Base-by-base conservation (phyloP, 495 filamentous ascomycete species). In the Cairneyella variabilis region DNA sequence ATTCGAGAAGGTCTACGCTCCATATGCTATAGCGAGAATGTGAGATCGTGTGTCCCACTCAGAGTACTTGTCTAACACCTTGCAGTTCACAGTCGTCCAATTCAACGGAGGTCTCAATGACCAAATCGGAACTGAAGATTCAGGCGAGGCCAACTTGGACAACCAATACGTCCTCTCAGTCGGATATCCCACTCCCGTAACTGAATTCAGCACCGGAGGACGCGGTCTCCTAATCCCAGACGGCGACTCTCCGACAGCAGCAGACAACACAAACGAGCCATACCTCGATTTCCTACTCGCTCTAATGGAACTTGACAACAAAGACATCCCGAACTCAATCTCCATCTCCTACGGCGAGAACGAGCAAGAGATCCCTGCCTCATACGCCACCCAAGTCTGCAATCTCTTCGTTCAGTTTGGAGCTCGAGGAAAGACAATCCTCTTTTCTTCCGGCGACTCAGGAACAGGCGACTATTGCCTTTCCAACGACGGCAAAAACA, bases 281-380 rank as follows among this genome's bases (percentile, higher is more conserved):
- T 93, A 89, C 62, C 75, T 95, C 6, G 85, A 91, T 30, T 87
- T 87, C 57, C 76, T 92, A 25, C 77, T 82, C 16, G 86, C 83
- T 59, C 65, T 95, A 3, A 67, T 88, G 0, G 69, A 77, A 1
- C 83, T 89, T 51, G 37, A 40, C 16, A 48, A 54, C 32, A 66
- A 70, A 0, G 73, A 88, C 32, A 72, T 95, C 1, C 89, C 90
- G 0, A 81, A 84, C 0, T 80, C 87, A 5, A 71, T 95, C 10
- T 78, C 80, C 11, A 89, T 84, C 48, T 85, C 83, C 20, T 93
- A 95, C 56, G 79, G 80, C 14, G 83, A 85, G 51, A 74, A 78
- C 55, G 83, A 86, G 65, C 66, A 83, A 59, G 73, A 71, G 36
- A 79, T 88, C 0, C 89, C 88, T 0, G 63, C 65, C 9, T 64